Evolutionary conservation across 352 stramenopile genomes (phyloP), one percentile per base, ranked within the genome.

Genomic region (Peronospora farinosa): DNA sequence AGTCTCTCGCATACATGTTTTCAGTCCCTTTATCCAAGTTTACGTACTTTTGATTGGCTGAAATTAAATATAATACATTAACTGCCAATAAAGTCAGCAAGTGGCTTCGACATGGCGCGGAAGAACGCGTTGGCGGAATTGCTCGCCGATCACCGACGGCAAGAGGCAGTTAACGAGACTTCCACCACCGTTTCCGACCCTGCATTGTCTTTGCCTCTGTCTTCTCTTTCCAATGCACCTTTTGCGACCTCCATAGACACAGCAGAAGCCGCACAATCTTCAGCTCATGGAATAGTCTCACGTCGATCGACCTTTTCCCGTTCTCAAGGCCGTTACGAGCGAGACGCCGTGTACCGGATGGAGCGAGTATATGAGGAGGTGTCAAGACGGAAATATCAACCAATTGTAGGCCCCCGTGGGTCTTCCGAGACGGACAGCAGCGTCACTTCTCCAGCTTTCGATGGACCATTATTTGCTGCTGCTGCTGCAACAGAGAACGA

Each of bases 291-390:
- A 35, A 15, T 37, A n/a, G 32, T 51, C 17, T 45, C 52, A 40
- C 19, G 51, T 8, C 23, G 36, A 54, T 39, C 46, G 27, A 17
- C 46, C n/a, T 54, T 42, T 17, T 42, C 50, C 27, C 41, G 38
- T 30, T 23, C 35, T 53, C 38, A 28, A 36, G 21, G 41, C 10
- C 53, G 41, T 7, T 17, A 58, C 17, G 44, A 57, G 10, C 56
- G 25, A 25, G 60, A 77, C 37, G 54, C 63, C 8, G 67, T 72
- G 40, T 52, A 68, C 39, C 65, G 72, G 16, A 83, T 83, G 72
- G 63, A 78, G 42, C 65, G 63, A 25, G 72, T 83, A 19, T 83
- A 74, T 35, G 46, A 73, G 15, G 63, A 83, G 36, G 63, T 83
- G 0, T 76, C 63, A 19, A 53, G 67, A 1, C 55, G 67, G 19